Evolutionary conservation across 176 grass and related monocot genomes (phyloP).

Genomic region (Oryza rufipogon): DNA sequence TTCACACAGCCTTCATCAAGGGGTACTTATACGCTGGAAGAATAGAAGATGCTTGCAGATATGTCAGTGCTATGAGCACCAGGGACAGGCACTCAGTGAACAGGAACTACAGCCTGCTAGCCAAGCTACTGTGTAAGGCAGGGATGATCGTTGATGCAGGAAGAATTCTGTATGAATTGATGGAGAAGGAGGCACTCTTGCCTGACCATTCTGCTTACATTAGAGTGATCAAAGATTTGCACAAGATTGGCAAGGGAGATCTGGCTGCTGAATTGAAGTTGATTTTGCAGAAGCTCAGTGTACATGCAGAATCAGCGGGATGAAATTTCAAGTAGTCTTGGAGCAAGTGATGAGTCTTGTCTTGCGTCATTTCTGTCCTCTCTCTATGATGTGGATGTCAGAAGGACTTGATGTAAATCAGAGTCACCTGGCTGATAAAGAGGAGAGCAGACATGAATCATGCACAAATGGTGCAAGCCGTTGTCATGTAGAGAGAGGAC

Average conservation of each 20-base stretch:
- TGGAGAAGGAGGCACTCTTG: slow-evolving; percentile 71
- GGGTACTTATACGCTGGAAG: slow-evolving; percentile 59
- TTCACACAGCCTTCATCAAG: slow-evolving; percentile 82
- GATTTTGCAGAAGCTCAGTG: slow-evolving; percentile 53
- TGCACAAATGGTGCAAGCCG: no score
- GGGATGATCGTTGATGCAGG: slow-evolving; percentile 60
- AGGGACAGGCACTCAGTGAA: slow-evolving; percentile 64
- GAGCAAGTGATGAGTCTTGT: no score
- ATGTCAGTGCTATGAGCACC: slow-evolving; percentile 62
- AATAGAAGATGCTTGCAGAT: slow-evolving; percentile 58
- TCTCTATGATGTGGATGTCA: no score
- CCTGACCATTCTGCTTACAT: slow-evolving; percentile 70
- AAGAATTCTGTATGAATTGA: slow-evolving; percentile 74
- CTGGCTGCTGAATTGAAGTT: slow-evolving; percentile 67
- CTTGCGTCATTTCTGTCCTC: no score
- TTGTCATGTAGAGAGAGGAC: no score
- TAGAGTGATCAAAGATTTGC: slow-evolving; percentile 66
- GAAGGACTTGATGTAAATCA: no score
- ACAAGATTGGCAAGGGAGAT: slow-evolving; percentile 54
- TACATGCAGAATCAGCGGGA: slow-evolving; percentile 15
- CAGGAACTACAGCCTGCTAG: slow-evolving; percentile 76
- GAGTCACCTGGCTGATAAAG: no score
- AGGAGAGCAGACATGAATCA: no score
- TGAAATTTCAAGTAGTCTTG: slow-evolving; percentile 5
- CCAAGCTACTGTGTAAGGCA: slow-evolving; percentile 53